Base-by-base conservation (phyloP, 169 alveolate species). In the Plasmodium inui region DNA sequence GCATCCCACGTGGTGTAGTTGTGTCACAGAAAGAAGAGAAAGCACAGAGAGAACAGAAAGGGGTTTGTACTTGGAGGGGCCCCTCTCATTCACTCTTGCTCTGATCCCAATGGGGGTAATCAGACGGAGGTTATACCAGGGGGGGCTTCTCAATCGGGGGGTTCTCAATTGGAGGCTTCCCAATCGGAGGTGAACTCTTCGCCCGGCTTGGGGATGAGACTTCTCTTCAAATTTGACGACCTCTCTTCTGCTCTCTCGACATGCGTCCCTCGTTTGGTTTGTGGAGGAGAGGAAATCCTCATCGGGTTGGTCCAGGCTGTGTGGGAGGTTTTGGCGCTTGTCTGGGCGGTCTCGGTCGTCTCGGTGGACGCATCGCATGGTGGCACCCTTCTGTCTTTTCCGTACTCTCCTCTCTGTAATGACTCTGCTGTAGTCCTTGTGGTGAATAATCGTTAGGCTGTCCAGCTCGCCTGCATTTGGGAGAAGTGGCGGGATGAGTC, bases 391-490 rank as follows among this genome's bases (percentile, higher is more conserved):
- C 19, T 32, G 19, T 12, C 28, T 50, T 86, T 86, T 86, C 14
- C 26, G 32, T 2, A 86, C 7, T 5, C 82, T 32, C 14, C 41
- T 73, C 44, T 86, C 93, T 0, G 93, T 86, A 37, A 86, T 46
- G 14, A 76, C 37, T 37, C 81, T 86, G 30, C 76, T 55, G 34
- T 76, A 19, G 30, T n/a, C 28, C 37, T 3, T 26, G 19, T 76
- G 78, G 44, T 86, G 93, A 28, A 86, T 4, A 30, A 86, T 86
- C 17, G 93, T 86, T 10, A 86, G 19, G 61, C 93, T 86, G n/a
- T 34, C 50, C 19, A 86, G 61, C 32, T 86, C 93, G 26, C 44
- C 86, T 50, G 30, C 76, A 67, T 19, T 17, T 57, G 73, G 73
- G 73, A 32, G 73, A n/a, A 57, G 71, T 44, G n/a, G n/a, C n/a